These are phyloP conservation scores for Taphrina betulina DNA, from an alignment of 1,139 yeast genomes.

Conservation along the genomic window DNA sequence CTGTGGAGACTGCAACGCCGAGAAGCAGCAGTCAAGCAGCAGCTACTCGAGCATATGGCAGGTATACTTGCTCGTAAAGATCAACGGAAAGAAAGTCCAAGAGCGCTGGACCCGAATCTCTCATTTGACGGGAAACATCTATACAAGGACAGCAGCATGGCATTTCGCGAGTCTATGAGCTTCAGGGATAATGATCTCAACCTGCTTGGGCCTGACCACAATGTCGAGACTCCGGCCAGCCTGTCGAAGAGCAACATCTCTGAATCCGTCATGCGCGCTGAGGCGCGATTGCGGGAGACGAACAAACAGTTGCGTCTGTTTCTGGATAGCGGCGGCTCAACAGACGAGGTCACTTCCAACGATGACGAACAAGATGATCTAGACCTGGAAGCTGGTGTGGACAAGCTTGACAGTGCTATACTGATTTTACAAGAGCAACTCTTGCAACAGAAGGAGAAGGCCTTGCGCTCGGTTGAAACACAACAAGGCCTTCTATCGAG, in stretches of 20 bases:
- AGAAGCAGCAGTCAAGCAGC: constrained; percentile 28
- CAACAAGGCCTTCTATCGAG: background rate
- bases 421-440: constrained; percentile 1
- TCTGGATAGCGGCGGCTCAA: too few species aligned
- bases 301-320: constrained; percentile 4
- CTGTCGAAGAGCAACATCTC: background rate
- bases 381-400: constrained; percentile 1
- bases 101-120: constrained; percentile 6
- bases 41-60: constrained; percentile 32
- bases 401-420: too few species aligned
- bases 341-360: background rate
- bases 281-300: background rate
- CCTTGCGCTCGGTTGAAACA: too few species aligned
- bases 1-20: constrained; percentile 32
- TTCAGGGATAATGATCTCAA: too few species aligned
- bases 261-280: background rate
- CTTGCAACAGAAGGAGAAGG: background rate
- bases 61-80: constrained; percentile 25
- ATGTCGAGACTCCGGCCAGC: background rate
- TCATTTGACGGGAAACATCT: constrained; percentile 30
- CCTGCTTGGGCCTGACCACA: background rate
- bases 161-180: background rate
- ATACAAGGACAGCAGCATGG: constrained; percentile 14
- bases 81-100: constrained; percentile 4
- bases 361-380: background rate